phyloP scores from a whole-genome alignment of 176 grass and related monocot species.

The Melocanna baccifera region DNA sequence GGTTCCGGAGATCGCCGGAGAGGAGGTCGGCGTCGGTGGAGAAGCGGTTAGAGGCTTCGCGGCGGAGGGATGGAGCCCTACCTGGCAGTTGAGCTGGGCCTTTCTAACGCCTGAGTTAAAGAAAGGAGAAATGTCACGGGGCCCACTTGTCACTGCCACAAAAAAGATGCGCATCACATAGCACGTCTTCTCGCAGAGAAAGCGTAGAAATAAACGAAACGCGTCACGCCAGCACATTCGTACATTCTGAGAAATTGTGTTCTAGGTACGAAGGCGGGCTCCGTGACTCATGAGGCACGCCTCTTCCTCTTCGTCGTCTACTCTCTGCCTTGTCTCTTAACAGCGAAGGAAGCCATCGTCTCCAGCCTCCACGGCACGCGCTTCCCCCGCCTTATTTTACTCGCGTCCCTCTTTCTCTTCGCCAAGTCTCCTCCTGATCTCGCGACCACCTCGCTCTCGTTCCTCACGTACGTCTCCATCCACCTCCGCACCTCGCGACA shows the following conservation, averaged over 20 bases:
- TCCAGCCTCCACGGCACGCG: too few species aligned
- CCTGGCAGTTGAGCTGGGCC: slow-evolving; percentile 41
- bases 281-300: fast-evolving
- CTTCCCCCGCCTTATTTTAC: slow-evolving; percentile 17
- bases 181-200: background rate
- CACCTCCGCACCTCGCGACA: background rate
- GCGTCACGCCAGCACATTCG: background rate
- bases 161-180: fast-evolving
- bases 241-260: fast-evolving
- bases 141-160: background rate
- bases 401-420: background rate
- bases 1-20: background rate
- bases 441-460: background rate
- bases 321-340: slow-evolving; percentile 8
- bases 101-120: background rate
- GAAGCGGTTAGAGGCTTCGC: background rate
- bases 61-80: slow-evolving; percentile 15
- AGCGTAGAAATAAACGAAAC: fast-evolving
- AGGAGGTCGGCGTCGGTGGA: background rate
- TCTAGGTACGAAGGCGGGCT: background rate
- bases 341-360: slow-evolving; percentile 16
- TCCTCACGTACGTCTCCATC: background rate
- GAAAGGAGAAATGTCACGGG: background rate
- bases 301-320: background rate
- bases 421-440: background rate